phyloP scores from a whole-genome alignment of 257 asterid species.

The Anisodus acutangulus region DNA sequence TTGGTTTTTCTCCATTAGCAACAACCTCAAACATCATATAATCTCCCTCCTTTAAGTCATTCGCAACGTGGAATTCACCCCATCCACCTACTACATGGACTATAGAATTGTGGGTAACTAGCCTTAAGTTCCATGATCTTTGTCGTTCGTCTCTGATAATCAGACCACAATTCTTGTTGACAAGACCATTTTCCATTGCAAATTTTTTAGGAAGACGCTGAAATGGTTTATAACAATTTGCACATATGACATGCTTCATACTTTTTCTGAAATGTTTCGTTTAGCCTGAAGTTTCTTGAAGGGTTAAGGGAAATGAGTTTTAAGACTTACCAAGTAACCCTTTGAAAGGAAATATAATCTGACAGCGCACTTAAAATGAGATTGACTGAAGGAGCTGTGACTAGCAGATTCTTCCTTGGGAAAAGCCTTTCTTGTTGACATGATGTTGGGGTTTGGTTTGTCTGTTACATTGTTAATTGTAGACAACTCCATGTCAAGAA shows the following conservation, averaged over 20 bases:
- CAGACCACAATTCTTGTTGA: not conserved
- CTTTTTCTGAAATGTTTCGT: not conserved
- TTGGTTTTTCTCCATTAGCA: too few relatives aligned
- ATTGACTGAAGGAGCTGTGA: not conserved
- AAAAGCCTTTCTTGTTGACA: not conserved
- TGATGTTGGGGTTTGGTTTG: not conserved
- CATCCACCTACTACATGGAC: too few relatives aligned
- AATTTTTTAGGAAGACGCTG: too few relatives aligned
- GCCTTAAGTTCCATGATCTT: constrained; percentile 4
- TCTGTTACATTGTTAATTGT: not conserved
- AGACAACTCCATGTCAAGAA: not conserved
- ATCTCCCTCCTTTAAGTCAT: too few relatives aligned
- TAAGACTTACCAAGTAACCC: not conserved
- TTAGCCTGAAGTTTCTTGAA: not conserved
- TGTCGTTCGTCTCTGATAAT: constrained; percentile 22
- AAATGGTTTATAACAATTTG: too few relatives aligned
- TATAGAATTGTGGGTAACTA: not conserved
- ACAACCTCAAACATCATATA: too few relatives aligned
- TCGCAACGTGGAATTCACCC: too few relatives aligned
- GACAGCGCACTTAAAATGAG: not conserved
- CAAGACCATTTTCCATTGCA: too few relatives aligned
- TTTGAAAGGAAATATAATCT: not conserved
- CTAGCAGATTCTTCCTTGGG: not conserved
- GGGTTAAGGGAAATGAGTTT: too few relatives aligned
- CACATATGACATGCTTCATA: not conserved